Conservation (phyloP, 257 asterid genomes). For the Ophiorrhiza pumila region DNA sequence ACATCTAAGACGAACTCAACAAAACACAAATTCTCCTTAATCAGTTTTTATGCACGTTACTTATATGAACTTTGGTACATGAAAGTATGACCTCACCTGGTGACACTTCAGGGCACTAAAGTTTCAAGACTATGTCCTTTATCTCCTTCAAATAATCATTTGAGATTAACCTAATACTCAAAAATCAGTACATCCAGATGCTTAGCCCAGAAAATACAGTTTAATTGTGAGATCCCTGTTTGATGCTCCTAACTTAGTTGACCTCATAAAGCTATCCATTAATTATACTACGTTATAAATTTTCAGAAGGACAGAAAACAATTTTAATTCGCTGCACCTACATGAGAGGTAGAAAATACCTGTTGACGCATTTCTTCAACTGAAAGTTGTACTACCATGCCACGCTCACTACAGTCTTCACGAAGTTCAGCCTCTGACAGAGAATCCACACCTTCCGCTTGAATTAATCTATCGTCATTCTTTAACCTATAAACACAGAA, state of each 20-base stretch:
- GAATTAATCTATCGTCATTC: conserved; percentile 77
- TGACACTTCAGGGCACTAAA: not conserved
- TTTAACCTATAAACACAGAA: conserved; percentile 47
- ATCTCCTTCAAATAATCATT: not conserved
- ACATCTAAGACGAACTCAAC: not conserved
- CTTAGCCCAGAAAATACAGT: not conserved
- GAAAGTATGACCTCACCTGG: not conserved
- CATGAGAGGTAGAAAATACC: conserved; percentile 31
- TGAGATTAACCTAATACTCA: not conserved
- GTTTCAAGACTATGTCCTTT: not conserved
- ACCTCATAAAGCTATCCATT: not conserved
- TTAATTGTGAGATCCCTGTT: not conserved
- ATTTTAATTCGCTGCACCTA: not conserved
- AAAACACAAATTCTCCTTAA: not conserved
- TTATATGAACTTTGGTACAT: not conserved
- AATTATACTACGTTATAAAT: not conserved
- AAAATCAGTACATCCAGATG: not conserved
- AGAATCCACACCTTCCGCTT: conserved; percentile 86
- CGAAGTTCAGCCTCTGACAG: conserved; percentile 93
- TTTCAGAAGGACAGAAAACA: too few species aligned
- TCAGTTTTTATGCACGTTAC: not conserved
- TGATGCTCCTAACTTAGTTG: not conserved
- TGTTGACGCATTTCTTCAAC: conserved; percentile 93
- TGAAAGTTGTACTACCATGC: conserved; percentile 74
- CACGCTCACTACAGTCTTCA: conserved; percentile 92